Evolutionary conservation across 768 basidiomycete genomes (phyloP), one percentile per base, ranked within the genome.

Genomic region (Suillus cothurnatus): DNA sequence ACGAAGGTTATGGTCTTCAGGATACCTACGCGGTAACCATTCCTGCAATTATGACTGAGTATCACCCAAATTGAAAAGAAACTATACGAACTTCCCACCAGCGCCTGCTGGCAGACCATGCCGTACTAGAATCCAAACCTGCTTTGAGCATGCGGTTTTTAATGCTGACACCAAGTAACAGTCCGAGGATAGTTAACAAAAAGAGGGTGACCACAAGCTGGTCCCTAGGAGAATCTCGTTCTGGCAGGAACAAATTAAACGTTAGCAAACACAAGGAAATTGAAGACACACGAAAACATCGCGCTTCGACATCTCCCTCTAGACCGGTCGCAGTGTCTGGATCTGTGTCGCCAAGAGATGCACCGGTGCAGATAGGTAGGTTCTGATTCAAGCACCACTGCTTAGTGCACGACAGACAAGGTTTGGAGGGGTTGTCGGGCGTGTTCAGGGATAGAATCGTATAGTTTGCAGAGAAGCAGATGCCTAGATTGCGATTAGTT

Each of bases 361-460:
- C 93, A 32, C 90, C 90, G 12, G 85, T 84, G 74, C 93, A 97
- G 52, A 94, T 96, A 19, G 84, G 80, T 43, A 97, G 82, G 72
- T 95, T 93, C 77, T 94, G 95, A 73, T 97, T 93, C 63, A 95
- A 81, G 79, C 95, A 97, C 92, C 95, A 97, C 73, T 95, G 92
- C 73, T 95, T 94, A 12, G 94, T 97, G 75, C 95, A 97, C 6
- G 93, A 92, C 31, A 95, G 82, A 76, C 95, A 97, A 11, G 95
- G 95, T 76, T 97, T 94, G 21, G 87, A 87, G 2, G 93, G 92
- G 71, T 92, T 90, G 73, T 94, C 89, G 36, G 94, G 92, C 43
- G 86, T 84, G 67, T 88, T 87, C 70, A 97, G 81, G 59, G 85
- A 91, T 64, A 96, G 80, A 70, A 96, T 97, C 31, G 91, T 86